phyloP scores from a whole-genome alignment of 2,329 filamentous ascomycete species.

The Alternaria arbusti region DNA sequence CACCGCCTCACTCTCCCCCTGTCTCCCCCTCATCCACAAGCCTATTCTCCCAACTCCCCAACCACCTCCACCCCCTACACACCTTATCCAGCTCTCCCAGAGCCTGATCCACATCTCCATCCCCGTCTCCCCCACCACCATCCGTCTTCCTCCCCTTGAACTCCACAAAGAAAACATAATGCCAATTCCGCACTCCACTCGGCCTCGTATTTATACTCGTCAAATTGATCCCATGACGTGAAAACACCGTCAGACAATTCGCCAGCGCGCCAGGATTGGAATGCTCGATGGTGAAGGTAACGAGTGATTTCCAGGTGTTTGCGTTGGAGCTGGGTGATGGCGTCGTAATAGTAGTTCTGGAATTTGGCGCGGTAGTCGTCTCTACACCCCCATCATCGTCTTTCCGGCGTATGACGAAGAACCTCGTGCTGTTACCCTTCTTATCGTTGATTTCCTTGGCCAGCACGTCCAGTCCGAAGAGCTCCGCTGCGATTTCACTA shows the following conservation, averaged over 20 bases:
- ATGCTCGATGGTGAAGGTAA: conserved; percentile 83
- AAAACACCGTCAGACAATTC: conserved; percentile 80
- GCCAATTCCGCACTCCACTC: conserved; percentile 75
- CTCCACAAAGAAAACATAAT: conserved; percentile 96
- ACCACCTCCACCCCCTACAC: conserved; percentile 70
- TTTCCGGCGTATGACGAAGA: conserved; percentile 67
- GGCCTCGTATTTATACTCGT: conserved; percentile 91
- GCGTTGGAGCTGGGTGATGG: neutral
- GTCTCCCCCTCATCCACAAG: neutral
- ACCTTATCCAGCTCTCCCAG: conserved; percentile 64
- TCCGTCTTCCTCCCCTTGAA: conserved; percentile 69
- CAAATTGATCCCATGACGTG: conserved; percentile 74
- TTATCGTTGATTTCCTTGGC: conserved; percentile 74
- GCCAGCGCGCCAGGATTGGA: conserved; percentile 80
- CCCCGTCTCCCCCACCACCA: conserved; percentile 62
- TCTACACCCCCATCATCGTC: neutral
- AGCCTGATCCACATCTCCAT: conserved; percentile 62
- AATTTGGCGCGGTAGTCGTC: neutral
- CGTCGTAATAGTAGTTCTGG: neutral
- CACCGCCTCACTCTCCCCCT: neutral
- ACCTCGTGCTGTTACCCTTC: conserved; percentile 78
- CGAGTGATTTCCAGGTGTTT: conserved; percentile 67
- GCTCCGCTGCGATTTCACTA: conserved; percentile 72
- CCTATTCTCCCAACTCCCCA: conserved; percentile 67
- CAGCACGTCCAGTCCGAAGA: conserved; percentile 73